Base-by-base conservation (phyloP, 345 rosid genomes). In the Acer yangbiense region DNA sequence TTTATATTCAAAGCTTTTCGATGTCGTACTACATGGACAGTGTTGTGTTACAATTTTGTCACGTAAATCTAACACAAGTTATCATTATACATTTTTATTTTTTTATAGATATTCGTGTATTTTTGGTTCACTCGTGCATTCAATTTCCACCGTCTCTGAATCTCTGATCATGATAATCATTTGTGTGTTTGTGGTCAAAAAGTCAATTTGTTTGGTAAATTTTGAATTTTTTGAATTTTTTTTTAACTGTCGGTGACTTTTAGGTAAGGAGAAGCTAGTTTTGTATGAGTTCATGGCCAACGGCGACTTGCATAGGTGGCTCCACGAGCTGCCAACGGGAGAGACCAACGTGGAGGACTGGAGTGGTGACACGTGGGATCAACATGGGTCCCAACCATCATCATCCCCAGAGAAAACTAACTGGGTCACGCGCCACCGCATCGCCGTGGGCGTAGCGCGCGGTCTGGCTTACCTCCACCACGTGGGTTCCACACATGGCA, bases 351-450 rank as follows among this genome's bases (percentile, higher is more conserved):
- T 92, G 71, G 99, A 95, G 80, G 98, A 95, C 75, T 95, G 99
- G 99, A 92, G 93, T 77, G 79, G 85, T 1, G 99, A 95, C 92
- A 92, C 98, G 68, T 95, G 99, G 99, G 97, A 93, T 79, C 84
- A 80, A 2, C 91, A 80, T 8, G 84, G 81, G 52, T 77, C 76
- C 71, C 83, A 75, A 14, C 0, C 52, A 9, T 76, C 52, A 10
- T 76, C 87, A 6, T 86, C 85, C 0, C 88, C 90, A 0, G 98
- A 89, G 43, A 93, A 90, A 71, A 77, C 89, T 3, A 86, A 87
- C 57, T 95, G 98, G 98, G 41, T 87, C 35, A 86, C 88, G 52
- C 97, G 99, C 83, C 96, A 93, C 81, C 93, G 92, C 27, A 86
- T 95, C 0, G 97, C 99, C 0, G 84, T 92, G 3, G 98, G 99